These are phyloP conservation scores for Phellopilus nigrolimitatus DNA, from an alignment of 1,284 basidiomycete genomes.

Conservation along the genomic window DNA sequence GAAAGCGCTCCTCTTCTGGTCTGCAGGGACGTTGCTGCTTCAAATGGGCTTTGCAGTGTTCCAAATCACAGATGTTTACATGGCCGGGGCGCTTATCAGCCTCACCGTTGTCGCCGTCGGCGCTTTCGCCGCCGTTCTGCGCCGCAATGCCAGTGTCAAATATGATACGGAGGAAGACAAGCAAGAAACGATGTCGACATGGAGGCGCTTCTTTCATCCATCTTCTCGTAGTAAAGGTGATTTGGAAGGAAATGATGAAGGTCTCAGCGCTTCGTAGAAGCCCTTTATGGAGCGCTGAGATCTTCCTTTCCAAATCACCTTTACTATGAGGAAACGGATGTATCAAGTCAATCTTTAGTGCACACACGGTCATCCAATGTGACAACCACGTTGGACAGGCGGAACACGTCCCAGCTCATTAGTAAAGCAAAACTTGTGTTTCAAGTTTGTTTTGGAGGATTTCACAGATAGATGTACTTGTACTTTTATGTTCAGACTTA, in stretches of 20 bases:
- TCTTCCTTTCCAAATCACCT: background rate
- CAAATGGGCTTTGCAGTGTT: constrained; percentile 11
- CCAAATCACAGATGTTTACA: background rate
- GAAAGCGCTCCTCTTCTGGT: constrained; percentile 19
- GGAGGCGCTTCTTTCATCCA: background rate
- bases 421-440: too few species aligned
- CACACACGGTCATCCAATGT: background rate
- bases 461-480: too few species aligned
- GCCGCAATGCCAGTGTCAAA: background rate
- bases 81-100: constrained; percentile 1
- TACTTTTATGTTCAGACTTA: too few species aligned
- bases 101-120: constrained; percentile 2
- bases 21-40: constrained; percentile 4
- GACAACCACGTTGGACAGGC: background rate
- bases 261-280: background rate
- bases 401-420: too few species aligned
- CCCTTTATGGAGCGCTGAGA: background rate
- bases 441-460: too few species aligned
- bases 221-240: background rate
- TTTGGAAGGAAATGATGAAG: background rate
- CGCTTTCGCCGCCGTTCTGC: constrained; percentile 1
- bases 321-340: background rate
- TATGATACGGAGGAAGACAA: background rate
- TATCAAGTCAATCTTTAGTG: background rate
- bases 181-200: background rate